Evolutionary conservation across 2,329 filamentous ascomycete species (phyloP), one percentile per base, ranked within the genome.

Genomic region (Pseudovirgaria hyperparasitica): DNA sequence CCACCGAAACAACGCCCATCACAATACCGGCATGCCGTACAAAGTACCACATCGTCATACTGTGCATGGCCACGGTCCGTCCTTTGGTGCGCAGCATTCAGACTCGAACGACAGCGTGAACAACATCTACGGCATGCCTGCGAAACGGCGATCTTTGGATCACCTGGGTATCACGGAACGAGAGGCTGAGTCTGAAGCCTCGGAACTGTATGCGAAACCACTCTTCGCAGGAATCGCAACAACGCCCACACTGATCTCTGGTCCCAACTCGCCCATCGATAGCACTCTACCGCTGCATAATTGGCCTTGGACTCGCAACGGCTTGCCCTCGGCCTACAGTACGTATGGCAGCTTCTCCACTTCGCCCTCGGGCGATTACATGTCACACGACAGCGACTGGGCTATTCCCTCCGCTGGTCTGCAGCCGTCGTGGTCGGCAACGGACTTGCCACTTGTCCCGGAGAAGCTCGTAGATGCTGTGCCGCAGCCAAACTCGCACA

Each of bases 1-100:
- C 43, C 69, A 71, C 38, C 69, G 72, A 52, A 75, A 76, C 50
- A 68, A 73, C 46, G 63, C 67, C 36, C 70, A 70, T 32, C 71
- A 75, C 42, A 68, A 73, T 33, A 70, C 64, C 30, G 70, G 70
- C 31, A 54, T 67, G 38, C 72, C 72, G 2, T 77, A 77, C 52
- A 70, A 70, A 42, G 67, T 76, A 37, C 67, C 69, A 13, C 48
- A 50, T 11, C 50, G 50, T n/a, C 50, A 54, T 27, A 49, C 51
- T 20, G 38, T 50, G 7, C 52, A 54, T 29, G 48, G 48, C 17
- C 39, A 40, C 17, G 31, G 42, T 30, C 44, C 14, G 22, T 31
- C 19, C 19, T 32, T 32, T 16, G 32, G 46, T 25, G 25, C 36
- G 16, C 42, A 48, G 23, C 38, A 43, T 31, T 34, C 31, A 19